A percentile compares a stretch with the other conserved stretches of the same genome.
phyloP scores from a whole-genome alignment of 2,329 filamentous ascomycete species.

The Arthrobotrys sinensis region DNA sequence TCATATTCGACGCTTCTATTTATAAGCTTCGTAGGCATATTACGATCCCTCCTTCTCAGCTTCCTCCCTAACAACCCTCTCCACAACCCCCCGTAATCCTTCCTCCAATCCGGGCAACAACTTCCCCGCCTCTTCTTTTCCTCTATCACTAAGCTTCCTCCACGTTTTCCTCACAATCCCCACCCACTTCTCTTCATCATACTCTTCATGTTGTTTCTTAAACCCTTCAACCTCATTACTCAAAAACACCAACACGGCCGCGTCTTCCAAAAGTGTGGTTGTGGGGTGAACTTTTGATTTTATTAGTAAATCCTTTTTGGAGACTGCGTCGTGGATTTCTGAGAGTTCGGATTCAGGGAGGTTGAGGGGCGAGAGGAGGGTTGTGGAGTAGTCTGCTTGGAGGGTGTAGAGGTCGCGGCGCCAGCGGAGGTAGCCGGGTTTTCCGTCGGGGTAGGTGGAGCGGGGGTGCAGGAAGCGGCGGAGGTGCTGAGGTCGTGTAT shows the following conservation, averaged over 20 bases:
- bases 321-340: constrained; percentile 34
- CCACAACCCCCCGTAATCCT: constrained; percentile 39
- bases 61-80: constrained; percentile 37
- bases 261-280: constrained; percentile 39
- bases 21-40: too few relatives aligned
- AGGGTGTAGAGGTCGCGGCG: constrained; percentile 52
- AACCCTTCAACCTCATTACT: constrained; percentile 50
- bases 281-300: constrained; percentile 51
- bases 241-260: constrained; percentile 48
- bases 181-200: constrained; percentile 52
- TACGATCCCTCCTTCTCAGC: constrained; percentile 7
- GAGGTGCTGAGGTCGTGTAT: constrained; percentile 34
- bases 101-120: constrained; percentile 42
- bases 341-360: constrained; percentile 29
- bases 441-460: constrained; percentile 49
- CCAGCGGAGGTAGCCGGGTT: constrained; percentile 54
- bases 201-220: constrained; percentile 45
- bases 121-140: constrained; percentile 44
- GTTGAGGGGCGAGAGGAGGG: constrained; percentile 37
- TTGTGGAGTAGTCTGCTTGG: constrained; percentile 45
- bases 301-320: constrained; percentile 47
- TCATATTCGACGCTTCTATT: too few relatives aligned
- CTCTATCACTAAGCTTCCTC: constrained; percentile 47
- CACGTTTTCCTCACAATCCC: constrained; percentile 52
- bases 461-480: constrained; percentile 52